Base-by-base conservation (phyloP, 1,284 basidiomycete genomes). In the Retiboletus flavoniger region DNA sequence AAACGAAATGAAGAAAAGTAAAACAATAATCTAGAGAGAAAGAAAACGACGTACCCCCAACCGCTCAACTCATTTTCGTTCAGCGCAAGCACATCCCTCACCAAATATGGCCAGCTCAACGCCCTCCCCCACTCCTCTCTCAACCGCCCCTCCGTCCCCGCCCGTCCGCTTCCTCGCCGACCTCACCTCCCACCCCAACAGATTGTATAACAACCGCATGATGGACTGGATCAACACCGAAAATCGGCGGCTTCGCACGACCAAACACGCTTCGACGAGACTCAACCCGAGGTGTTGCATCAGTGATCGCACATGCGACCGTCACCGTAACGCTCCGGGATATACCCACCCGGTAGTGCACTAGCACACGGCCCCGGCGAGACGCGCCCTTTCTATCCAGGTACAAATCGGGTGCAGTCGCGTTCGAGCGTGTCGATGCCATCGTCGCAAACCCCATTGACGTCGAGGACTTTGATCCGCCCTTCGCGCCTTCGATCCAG, bases 331-430 rank as follows among this genome's bases (percentile, higher is more conserved):
- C 94, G 66, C 90, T 93, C 54, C 96, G 78, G 50, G 88, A 92
- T 36, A 99, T 96, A 10, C 96, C 96, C 16, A 98, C 95, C 16
- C 95, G 83, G 72, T 96, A 98, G 73, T 99, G 96, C 10, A 99
- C 95, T 46, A 99, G 79, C 44, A 24, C 24, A 24, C 24, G 24
- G 4, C 24, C 24, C 24, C 24, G 24, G 24, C 24, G 24, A 24
- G 24, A 96, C 89, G 67, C 91, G 91, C 14, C 24, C 6, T 24
- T 24, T 24, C 24, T 24, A 24, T 24, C 24, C 24, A 24, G 24
- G 24, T 24, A 24, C 24, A 24, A 6, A 24, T 24, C 24, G 24
- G 24, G 24, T 24, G 24, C 24, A 24, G 24, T 24, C 6, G 24
- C 24, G 24, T 24, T 24, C 24, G 24, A 24, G 24, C 24, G 24